phyloP scores from a whole-genome alignment of 345 rosid genomes.

The Cardamine occulta region DNA sequence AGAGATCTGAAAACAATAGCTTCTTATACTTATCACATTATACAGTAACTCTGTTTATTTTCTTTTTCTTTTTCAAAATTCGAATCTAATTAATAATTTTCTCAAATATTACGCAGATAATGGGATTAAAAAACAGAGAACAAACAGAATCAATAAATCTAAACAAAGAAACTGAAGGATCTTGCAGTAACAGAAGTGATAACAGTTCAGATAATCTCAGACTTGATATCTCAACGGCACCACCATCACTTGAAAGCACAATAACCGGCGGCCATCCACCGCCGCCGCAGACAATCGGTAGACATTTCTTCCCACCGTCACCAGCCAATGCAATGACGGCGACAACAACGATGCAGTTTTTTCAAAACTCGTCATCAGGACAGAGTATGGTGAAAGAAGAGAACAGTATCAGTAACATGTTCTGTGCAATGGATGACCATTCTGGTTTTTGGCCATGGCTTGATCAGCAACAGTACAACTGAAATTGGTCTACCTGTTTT shows the following conservation, averaged over 20 bases:
- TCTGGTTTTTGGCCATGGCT: conserved; percentile 98
- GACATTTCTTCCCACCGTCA: conserved; percentile 66
- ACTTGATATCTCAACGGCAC: conserved; percentile 76
- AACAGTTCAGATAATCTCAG: conserved; percentile 89
- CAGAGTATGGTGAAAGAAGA: conserved; percentile 81
- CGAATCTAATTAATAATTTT: neutral
- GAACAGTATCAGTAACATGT: conserved; percentile 77
- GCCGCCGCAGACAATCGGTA: conserved; percentile 51
- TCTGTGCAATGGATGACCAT: conserved; percentile 88
- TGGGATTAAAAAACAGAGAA: conserved; percentile 86
- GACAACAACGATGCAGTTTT: conserved; percentile 52
- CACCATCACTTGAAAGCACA: conserved; percentile 74
- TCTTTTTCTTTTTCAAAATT: neutral
- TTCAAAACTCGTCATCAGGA: conserved; percentile 60
- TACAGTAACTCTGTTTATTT: conserved; percentile 21
- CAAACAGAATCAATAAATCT: conserved; percentile 85
- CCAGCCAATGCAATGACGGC: conserved; percentile 39
- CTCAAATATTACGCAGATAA: conserved; percentile 51
- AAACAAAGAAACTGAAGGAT: conserved; percentile 94
- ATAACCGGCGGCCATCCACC: conserved; percentile 40
- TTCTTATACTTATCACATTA: conserved; percentile 35
- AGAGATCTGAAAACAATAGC: conserved; percentile 29
- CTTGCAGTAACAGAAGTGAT: conserved; percentile 91
- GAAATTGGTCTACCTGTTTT: conserved; percentile 25
- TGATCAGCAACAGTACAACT: conserved; percentile 82